Conservation (phyloP, 192 early-diverging fungal genomes). For the Linnemannia exigua region DNA sequence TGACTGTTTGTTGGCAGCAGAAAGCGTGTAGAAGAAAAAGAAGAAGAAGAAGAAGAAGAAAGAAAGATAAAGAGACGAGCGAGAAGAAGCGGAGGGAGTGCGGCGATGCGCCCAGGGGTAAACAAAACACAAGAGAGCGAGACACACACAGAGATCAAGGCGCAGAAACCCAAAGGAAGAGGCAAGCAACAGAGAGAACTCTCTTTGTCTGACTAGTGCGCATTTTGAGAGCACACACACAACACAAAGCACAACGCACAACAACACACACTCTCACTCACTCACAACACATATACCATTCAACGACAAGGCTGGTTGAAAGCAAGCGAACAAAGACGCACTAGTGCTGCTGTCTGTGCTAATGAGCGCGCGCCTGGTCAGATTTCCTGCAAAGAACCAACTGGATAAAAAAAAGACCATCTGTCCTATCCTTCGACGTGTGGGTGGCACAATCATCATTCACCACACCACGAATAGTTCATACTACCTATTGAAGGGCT, state of each 20-base stretch:
- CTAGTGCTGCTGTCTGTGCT: not conserved
- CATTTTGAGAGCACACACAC: not conserved
- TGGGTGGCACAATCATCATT: too few species aligned
- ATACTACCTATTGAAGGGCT: not conserved
- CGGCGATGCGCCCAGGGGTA: not conserved
- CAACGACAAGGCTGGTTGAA: too few species aligned
- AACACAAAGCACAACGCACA: not conserved
- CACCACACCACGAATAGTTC: too few species aligned
- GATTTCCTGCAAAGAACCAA: not conserved
- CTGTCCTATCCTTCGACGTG: too few species aligned
- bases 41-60: not conserved
- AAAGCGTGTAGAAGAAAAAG: slow-evolving; percentile 1
- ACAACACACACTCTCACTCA: slow-evolving; percentile 1
- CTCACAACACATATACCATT: too few species aligned
- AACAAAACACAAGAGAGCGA: not conserved
- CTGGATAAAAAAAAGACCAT: too few species aligned
- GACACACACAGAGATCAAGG: not conserved
- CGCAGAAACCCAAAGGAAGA: not conserved
- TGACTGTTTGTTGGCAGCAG: not conserved
- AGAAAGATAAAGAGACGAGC: not conserved
- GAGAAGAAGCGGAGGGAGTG: not conserved
- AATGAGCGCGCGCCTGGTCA: not conserved
- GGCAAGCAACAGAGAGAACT: not conserved
- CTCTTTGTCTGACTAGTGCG: not conserved
- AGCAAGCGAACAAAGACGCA: too few species aligned